Conservation (phyloP, 192 early-diverging fungal genomes). For the Linnemannia zychae region DNA sequence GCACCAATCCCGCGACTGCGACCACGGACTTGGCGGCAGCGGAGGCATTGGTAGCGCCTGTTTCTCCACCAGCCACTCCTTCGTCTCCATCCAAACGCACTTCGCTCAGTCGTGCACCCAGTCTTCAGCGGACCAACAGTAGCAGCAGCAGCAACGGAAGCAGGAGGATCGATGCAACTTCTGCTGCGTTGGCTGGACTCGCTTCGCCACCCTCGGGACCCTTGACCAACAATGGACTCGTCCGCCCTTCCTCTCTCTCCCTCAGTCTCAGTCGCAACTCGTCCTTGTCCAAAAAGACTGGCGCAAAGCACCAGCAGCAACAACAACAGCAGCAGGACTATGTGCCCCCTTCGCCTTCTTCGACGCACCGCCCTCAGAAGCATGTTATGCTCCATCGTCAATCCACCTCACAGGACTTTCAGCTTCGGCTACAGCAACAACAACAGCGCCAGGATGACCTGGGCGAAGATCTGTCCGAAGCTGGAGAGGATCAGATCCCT, state of each 20-base stretch:
- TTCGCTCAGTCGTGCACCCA: conserved; percentile 20
- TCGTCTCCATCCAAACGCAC: background rate
- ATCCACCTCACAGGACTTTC: conserved; percentile 46
- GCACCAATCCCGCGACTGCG: background rate
- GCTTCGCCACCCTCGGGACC: background rate
- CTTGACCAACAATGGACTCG: background rate
- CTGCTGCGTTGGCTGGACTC: background rate
- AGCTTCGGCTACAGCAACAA: conserved; percentile 35
- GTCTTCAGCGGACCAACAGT: conserved; percentile 22
- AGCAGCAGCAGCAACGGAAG: background rate
- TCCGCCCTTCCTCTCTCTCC: conserved; percentile 24
- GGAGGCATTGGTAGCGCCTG: background rate
- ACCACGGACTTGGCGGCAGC: background rate
- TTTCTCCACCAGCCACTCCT: conserved; percentile 13
- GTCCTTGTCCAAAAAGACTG: conserved; percentile 39
- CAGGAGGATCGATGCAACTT: background rate
- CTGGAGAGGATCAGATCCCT: conserved; percentile 40
- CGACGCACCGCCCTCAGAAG: conserved; percentile 26
- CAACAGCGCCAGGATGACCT: conserved; percentile 43
- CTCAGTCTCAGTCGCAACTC: conserved; percentile 40
- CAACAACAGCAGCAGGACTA: conserved; percentile 22
- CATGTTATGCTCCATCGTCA: conserved; percentile 52
- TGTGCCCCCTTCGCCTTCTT: conserved; percentile 45
- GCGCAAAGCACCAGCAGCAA: background rate
- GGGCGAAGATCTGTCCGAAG: conserved; percentile 45